These are phyloP conservation scores for Alloteropsis semialata DNA, from an alignment of 176 grass and related monocot species.

Conservation along the genomic window DNA sequence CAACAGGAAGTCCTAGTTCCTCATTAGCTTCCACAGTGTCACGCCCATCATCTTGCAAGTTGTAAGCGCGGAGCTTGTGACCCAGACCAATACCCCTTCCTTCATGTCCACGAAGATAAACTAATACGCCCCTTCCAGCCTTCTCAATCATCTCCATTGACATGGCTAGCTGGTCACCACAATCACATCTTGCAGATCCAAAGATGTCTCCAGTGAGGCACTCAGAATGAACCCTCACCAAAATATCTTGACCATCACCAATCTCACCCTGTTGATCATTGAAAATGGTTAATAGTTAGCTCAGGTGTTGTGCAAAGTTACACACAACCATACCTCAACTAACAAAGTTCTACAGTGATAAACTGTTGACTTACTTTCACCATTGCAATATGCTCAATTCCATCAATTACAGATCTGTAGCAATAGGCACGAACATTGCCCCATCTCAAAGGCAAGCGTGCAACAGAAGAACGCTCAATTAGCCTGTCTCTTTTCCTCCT, in stretches of 20 bases:
- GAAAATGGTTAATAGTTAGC: neutral
- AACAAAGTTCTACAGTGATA: neutral
- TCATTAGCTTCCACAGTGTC: conserved; percentile 86
- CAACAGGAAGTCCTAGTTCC: conserved; percentile 69
- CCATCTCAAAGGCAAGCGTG: conserved; percentile 87
- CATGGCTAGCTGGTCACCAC: conserved; percentile 70
- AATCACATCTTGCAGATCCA: conserved; percentile 76
- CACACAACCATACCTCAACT: neutral
- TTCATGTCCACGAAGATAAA: conserved; percentile 88
- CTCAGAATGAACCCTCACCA: conserved; percentile 76
- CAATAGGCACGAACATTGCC: conserved; percentile 84
- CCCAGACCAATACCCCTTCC: conserved; percentile 72
- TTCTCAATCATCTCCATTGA: conserved; percentile 85
- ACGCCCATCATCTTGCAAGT: conserved; percentile 65
- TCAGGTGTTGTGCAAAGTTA: conserved; percentile 16
- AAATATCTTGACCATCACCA: conserved; percentile 74
- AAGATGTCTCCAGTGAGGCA: conserved; percentile 85
- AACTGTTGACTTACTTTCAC: conserved; percentile 67
- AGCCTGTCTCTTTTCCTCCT: conserved; percentile 94
- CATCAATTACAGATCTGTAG: conserved; percentile 89
- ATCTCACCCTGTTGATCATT: conserved; percentile 61
- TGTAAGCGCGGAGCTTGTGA: conserved; percentile 78
- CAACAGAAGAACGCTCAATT: conserved; percentile 68
- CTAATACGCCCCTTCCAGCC: conserved; percentile 61
- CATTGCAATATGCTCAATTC: conserved; percentile 96